Percentiles rank a stretch among this genome's conserved stretches.
phyloP scores from a whole-genome alignment of 2,329 filamentous ascomycete species.

The Aspergillus unguis region DNA sequence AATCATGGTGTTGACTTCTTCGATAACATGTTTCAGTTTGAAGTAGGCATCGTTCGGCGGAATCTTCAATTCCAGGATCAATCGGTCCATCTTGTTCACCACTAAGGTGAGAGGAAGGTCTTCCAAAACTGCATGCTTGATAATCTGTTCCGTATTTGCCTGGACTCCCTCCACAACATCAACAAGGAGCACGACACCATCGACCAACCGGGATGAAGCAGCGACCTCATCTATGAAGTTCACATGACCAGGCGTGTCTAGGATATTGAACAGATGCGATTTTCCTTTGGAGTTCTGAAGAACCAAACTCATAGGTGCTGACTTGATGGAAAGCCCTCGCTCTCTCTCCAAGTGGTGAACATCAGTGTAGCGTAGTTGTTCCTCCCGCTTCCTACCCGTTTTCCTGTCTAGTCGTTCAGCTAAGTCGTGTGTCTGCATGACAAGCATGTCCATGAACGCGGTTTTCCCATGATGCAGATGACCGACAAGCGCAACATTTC shows the following conservation, averaged over 20 bases:
- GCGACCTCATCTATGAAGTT: constrained; percentile 98
- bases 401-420: constrained; percentile 73
- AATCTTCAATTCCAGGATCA: constrained; percentile 90
- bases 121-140: constrained; percentile 89
- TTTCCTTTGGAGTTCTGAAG: constrained; percentile 86
- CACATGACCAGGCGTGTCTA: constrained; percentile 96
- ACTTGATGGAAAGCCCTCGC: constrained; percentile 85
- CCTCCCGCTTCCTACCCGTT: constrained; percentile 75
- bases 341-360: constrained; percentile 85
- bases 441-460: constrained; percentile 96
- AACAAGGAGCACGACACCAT: constrained; percentile 89
- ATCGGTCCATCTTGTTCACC: constrained; percentile 94
- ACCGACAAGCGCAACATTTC: constrained; percentile 87
- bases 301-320: constrained; percentile 90
- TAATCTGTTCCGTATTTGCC: constrained; percentile 93
- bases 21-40: constrained; percentile 97
- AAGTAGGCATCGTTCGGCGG: constrained; percentile 96
- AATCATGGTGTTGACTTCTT: constrained; percentile 95
- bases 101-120: constrained; percentile 84
- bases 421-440: constrained; percentile 90
- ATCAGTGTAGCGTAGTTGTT: constrained; percentile 93
- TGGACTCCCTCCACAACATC: constrained; percentile 99
- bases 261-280: constrained; percentile 88
- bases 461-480: constrained; percentile 98
- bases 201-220: constrained; percentile 77